phyloP scores from a whole-genome alignment of 257 asterid genomes.

The Solanum peruvianum region DNA sequence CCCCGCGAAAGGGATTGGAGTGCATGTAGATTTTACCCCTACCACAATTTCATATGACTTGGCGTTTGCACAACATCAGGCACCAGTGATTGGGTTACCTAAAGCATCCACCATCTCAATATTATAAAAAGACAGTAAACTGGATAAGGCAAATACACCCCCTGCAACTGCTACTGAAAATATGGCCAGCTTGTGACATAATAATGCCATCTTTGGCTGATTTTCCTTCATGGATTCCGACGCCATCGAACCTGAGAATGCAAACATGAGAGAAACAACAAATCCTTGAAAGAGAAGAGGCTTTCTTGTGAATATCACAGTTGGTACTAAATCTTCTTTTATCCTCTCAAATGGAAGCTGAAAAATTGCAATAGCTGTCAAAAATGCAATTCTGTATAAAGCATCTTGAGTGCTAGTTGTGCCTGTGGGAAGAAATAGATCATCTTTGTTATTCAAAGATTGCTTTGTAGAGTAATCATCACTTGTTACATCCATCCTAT shows the following conservation, averaged over 20 bases:
- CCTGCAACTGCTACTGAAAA: background rate
- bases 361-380: background rate
- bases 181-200: background rate
- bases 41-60: too few species aligned
- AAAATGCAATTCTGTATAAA: background rate
- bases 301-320: background rate
- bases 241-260: background rate
- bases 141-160: background rate
- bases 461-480: background rate
- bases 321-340: background rate
- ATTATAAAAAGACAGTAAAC: background rate
- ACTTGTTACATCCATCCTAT: background rate
- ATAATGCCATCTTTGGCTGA: background rate
- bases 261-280: background rate
- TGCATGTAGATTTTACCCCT: too few species aligned
- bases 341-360: background rate
- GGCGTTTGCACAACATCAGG: too few species aligned
- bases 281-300: background rate
- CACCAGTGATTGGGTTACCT: background rate
- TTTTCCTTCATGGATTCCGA: background rate
- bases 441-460: background rate
- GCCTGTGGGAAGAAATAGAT: background rate
- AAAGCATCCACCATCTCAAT: background rate
- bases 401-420: background rate
- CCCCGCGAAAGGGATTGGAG: fast-evolving